Evolutionary conservation across 306 rosid genomes (phyloP).

Genomic region (Quercus rubra): DNA sequence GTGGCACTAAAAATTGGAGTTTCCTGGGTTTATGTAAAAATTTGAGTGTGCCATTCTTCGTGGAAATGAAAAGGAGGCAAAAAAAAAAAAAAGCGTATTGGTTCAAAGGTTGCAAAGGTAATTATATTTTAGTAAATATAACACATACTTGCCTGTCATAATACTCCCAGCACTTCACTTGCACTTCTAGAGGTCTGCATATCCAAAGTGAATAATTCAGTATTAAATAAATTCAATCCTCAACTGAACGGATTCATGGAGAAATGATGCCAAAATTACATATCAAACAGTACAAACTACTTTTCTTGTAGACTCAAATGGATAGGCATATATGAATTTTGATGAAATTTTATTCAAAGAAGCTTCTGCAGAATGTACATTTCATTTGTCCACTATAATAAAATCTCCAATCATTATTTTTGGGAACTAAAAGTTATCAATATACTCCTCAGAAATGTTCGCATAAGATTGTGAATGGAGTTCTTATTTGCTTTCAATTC

Average conservation of each 20-base stretch:
- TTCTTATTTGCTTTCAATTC: neutral
- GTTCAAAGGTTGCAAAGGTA: too few relatives aligned
- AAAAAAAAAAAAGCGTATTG: too few relatives aligned
- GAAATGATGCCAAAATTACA: neutral
- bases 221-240: neutral
- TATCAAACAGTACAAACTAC: neutral
- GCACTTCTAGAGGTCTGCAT: slow-evolving; percentile 42
- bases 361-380: neutral
- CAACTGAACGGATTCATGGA: neutral
- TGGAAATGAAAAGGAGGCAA: too few relatives aligned
- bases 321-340: neutral
- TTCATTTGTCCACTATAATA: neutral
- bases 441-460: neutral
- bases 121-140: too few relatives aligned
- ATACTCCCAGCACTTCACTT: slow-evolving; percentile 29
- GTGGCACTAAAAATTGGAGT: too few relatives aligned
- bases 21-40: too few relatives aligned
- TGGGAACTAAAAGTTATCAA: neutral
- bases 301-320: neutral
- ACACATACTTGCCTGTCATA: slow-evolving; percentile 50
- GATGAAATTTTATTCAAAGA: neutral
- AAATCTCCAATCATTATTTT: neutral
- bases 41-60: too few relatives aligned
- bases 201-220: neutral
- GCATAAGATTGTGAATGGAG: neutral